Conservation (phyloP, 2,329 filamentous ascomycete species). For the Remersonia thermophila region DNA sequence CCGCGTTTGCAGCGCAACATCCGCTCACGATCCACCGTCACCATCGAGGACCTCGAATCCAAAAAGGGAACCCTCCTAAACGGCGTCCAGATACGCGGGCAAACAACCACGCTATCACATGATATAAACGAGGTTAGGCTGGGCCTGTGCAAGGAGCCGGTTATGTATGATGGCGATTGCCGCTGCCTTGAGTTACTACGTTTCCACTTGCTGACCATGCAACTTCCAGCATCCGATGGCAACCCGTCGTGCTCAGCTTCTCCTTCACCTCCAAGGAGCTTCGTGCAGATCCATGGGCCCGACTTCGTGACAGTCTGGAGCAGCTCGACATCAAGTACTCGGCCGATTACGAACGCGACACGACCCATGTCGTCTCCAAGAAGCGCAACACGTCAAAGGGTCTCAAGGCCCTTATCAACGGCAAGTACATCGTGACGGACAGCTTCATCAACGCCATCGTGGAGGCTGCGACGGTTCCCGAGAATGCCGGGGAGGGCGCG, state of each 20-base stretch:
- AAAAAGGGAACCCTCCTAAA: constrained; percentile 76
- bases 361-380: constrained; percentile 78
- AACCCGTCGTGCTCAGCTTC: constrained; percentile 69
- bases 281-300: constrained; percentile 50
- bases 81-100: constrained; percentile 54
- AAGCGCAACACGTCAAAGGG: constrained; percentile 85
- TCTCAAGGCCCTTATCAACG: constrained; percentile 75
- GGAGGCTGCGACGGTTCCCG: constrained; percentile 39
- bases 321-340: constrained; percentile 81
- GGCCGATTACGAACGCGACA: constrained; percentile 57
- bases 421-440: constrained; percentile 61
- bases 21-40: constrained; percentile 54
- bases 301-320: constrained; percentile 56
- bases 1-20: constrained; percentile 39
- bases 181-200: no score
- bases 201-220: no score
- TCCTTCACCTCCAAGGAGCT: constrained; percentile 61
- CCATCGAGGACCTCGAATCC: constrained; percentile 66
- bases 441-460: constrained; percentile 63
- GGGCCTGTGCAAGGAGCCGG: constrained; percentile 54
- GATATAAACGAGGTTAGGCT: constrained; percentile 55
- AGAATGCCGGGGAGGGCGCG: constrained; percentile 35
- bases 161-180: no score
- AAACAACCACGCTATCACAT: constrained; percentile 42
- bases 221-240: constrained; percentile 56